Base-by-base conservation (phyloP, 352 stramenopile species). In the Pythium rhizo-oryzae region DNA sequence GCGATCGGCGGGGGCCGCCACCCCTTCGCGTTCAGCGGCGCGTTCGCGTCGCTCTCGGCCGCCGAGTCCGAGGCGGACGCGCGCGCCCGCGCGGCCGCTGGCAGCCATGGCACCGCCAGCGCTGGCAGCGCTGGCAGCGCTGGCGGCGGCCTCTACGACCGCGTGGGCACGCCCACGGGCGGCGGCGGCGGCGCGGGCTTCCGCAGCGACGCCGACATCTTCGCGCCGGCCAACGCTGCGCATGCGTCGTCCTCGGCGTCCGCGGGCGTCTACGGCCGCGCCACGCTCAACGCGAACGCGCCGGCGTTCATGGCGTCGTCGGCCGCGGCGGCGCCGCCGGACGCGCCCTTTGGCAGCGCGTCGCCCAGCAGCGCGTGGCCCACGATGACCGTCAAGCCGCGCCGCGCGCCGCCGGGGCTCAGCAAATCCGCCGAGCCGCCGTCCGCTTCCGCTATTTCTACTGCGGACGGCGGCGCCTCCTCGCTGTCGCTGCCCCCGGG, bases 341-440 rank as follows among this genome's bases (percentile, higher is more conserved):
- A 13, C 39, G 12, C 64, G 8, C 33, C 55, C 21, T 65, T 55
- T 19, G 28, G 47, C 1, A 70, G 65, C 46, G 72, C 69, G 44
- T 76, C 64, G 13, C 64, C 63, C 4, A 69, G 55, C 4, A 69
- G 55, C 65, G 59, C 43, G 59, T 72, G 60, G 62, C 51, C 55
- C n/a, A 62, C 50, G 16, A 69, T 53, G 52, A 67, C 58, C 41
- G 41, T 64, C 13, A 76, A 80, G 49, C 72, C 80, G 0, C 72
- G 81, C 53, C 84, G 80, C 41, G 71, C 76, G 7, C 83, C 81
- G 3, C 83, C 83, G 33, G 83, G 83, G 19, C 54, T 91, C 8
- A 73, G 75, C 47, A 69, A 72, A 4, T 66, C 75, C 1, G 50
- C 37, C 1, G 67, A 61, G 9, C 1, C 52, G 28, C 13, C 60